Base-by-base conservation (phyloP, 805 yeast genomes). In the Komagataella populi region DNA sequence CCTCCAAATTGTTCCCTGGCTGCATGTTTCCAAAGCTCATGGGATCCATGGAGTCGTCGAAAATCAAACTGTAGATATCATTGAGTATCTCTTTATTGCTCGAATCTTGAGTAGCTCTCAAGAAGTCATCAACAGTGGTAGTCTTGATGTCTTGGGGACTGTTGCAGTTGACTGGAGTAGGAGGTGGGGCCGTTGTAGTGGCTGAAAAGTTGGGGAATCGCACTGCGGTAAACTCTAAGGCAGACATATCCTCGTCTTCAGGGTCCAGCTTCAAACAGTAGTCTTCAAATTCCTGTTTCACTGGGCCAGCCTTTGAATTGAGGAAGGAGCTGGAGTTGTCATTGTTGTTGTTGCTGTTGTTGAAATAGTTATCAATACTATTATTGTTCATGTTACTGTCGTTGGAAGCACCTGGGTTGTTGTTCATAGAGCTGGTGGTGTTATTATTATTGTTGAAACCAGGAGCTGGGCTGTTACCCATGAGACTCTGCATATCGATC, bases 31-130 rank as follows among this genome's bases (percentile, higher is more conserved):
- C 59, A 50, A 65, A 65, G 7, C 66, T 63, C 60, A 60, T 57
- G 5, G 70, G 70, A 54, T 68, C 72, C 51, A 67, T 65, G 55
- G 63, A 65, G 46, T 71, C 76, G 55, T 71, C 74, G 57, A 71
- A 70, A n/a, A 73, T 69, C 57, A 72, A 56, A 0, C 74, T 68
- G 53, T 73, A 73, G 49, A 73, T 70, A 55, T 74, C 77, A 46
- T 65, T 65, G 53, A 71, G 58, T 20, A 68, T 61, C 46, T 61
- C 70, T 52, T 53, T 64, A 52, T 57, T 61, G 49, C 51, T 47
- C 14, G 39, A 14, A 30, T 30, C 39, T 30, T 30, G 39, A 12
- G 45, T 12, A 7, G 36, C 44, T 30, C 39, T 20, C 24, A 17
- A 17, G 20, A 46, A 12, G 47, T 23, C 16, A 23, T 30, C 48